phyloP scores from a whole-genome alignment of 1,139 yeast genomes.

The Geotrichum fermentans region DNA sequence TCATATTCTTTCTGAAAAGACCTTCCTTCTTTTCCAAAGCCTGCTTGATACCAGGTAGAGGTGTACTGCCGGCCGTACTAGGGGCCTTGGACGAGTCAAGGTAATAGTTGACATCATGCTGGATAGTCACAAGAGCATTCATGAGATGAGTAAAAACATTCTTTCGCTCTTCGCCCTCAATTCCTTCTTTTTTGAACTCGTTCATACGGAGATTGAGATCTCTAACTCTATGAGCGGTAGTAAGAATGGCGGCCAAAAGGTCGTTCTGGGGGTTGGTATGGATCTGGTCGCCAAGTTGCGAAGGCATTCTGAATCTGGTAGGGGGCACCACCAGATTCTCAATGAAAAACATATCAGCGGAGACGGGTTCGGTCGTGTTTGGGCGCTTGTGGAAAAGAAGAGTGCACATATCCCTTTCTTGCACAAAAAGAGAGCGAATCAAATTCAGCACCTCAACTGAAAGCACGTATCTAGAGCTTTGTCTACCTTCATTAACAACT shows the following conservation, averaged over 20 bases:
- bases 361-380: conserved; percentile 45
- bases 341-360: conserved; percentile 87
- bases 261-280: conserved; percentile 95
- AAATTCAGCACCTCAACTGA: conserved; percentile 83
- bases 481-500: conserved; percentile 29
- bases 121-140: conserved; percentile 92
- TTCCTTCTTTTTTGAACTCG: conserved; percentile 56
- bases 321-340: conserved; percentile 91
- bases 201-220: conserved; percentile 72
- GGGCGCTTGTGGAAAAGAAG: conserved; percentile 79
- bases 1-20: conserved; percentile 96
- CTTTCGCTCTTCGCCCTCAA: conserved; percentile 66
- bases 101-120: conserved; percentile 90
- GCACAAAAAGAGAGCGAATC: conserved; percentile 65
- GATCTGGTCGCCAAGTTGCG: conserved; percentile 93
- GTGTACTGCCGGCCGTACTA: conserved; percentile 59
- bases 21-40: conserved; percentile 98
- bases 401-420: conserved; percentile 45
- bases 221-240: conserved; percentile 75
- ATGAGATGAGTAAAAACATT: conserved; percentile 79
- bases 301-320: conserved; percentile 91
- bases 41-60: conserved; percentile 94
- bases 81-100: conserved; percentile 90
- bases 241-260: conserved; percentile 69
- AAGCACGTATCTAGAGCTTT: conserved; percentile 67